Base-by-base conservation (phyloP, 306 rosid genomes). In the Mimosa bimucronata region DNA sequence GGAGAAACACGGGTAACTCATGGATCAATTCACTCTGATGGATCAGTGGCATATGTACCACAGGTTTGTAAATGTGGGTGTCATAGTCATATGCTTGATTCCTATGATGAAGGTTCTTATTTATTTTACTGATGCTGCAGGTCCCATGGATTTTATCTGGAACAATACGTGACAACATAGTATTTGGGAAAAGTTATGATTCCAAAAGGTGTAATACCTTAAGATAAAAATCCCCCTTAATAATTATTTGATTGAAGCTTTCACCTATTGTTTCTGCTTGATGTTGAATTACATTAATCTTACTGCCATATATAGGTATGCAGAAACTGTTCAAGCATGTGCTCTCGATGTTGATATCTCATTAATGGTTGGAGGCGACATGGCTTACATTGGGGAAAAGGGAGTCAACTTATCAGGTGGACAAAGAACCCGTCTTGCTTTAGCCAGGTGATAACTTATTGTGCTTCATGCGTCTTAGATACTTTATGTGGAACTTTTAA, bases 81-180 rank as follows among this genome's bases (percentile, higher is more conserved):
- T 50, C 74, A 70, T 44, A 58, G 55, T 50, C 74, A 70, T 44
- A 58, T 29, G 38, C 79, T 67, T 71, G 2, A 69, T 82, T 77
- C 77, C 46, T 30, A 16, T 65, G 50, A 70, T 71, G 41, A 76
- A 78, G 72, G 34, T 29, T 82, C 72, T 88, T 67, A 77, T 52
- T 40, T 53, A 9, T 31, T 60, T 40, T 74, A 68, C 62, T 81
- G 66, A 45, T 77, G 83, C 65, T 83, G 81, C 82, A 94, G 98
- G 91, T 94, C 75, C 95, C 98, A 52, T 94, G 98, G 98, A 89
- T 94, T 85, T 81, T 91, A 75, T 92, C 97, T 72, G 98, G 98
- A 86, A 94, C 97, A 25, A 79, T 94, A 21, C 94, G 95, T 66
- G 97, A 94, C 84, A 94, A 94, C 82, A 90, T 94, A 85, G 81